Conservation (phyloP, 106 monocot genomes). For the Iris macrosiphon region DNA sequence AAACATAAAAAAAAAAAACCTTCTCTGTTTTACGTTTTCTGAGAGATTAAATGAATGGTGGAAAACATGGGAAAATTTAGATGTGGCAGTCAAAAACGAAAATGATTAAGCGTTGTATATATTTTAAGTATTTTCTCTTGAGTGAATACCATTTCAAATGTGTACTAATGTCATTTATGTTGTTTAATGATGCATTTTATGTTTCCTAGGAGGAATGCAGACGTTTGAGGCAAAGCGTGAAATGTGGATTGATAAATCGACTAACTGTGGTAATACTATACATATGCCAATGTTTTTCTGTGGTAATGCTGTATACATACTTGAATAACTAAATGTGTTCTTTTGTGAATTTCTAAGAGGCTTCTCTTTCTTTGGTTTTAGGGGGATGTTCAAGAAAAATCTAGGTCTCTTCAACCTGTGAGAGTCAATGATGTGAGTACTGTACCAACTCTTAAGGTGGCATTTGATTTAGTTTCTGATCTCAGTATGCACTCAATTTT, state of each 20-base stretch:
- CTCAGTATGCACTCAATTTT: too few species aligned
- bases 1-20: too few species aligned
- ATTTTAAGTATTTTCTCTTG: too few species aligned
- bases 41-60: too few species aligned
- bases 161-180: too few species aligned
- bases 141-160: too few species aligned
- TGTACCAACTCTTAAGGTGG: not conserved
- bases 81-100: too few species aligned
- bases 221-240: slow-evolving; percentile 78
- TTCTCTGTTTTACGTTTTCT: too few species aligned
- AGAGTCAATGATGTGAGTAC: slow-evolving; percentile 85
- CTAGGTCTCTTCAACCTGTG: slow-evolving; percentile 60
- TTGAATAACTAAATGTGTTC: slow-evolving; percentile 1
- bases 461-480: not conserved
- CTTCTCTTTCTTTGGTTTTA: slow-evolving; percentile 15
- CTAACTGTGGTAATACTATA: slow-evolving; percentile 65
- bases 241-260: slow-evolving; percentile 55
- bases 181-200: slow-evolving; percentile 1
- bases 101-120: too few species aligned
- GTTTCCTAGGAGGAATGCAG: slow-evolving; percentile 81
- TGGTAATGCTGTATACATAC: not conserved
- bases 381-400: slow-evolving; percentile 78
- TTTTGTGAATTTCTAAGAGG: not conserved
- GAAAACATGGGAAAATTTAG: too few species aligned
- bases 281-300: not conserved